A percentile compares a stretch with the other conserved stretches of the same genome.
Evolutionary conservation across 108 stramenopile genomes (phyloP).

Genomic region (Nitzschia sp.): DNA sequence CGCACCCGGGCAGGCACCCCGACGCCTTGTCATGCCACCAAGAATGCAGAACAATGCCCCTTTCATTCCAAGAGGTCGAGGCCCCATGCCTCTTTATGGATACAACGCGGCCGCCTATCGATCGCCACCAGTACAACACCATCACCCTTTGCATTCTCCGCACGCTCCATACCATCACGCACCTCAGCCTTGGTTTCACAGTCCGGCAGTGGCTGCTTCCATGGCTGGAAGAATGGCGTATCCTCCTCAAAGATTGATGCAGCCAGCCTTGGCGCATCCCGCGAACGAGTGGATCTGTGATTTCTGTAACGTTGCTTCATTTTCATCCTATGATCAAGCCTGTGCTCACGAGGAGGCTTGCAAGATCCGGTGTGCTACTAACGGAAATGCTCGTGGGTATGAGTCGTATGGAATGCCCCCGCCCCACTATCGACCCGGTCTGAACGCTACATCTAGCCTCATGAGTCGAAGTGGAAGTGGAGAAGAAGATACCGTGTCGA

Average conservation of each 20-base stretch:
- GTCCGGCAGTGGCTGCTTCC: neutral
- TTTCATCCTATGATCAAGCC: constrained; percentile 58
- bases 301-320: constrained; percentile 57
- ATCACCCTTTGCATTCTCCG: constrained; percentile 11
- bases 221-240: constrained; percentile 20
- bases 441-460: neutral
- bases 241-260: constrained; percentile 29
- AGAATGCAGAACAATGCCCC: neutral
- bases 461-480: constrained; percentile 15
- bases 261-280: constrained; percentile 33
- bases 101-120: neutral
- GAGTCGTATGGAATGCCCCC: neutral
- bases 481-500: constrained; percentile 15
- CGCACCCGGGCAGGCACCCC: neutral
- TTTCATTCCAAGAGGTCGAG: neutral
- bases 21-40: neutral
- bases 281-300: constrained; percentile 64
- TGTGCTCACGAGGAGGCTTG: constrained; percentile 64
- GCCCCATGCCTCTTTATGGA: neutral
- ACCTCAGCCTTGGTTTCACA: constrained; percentile 12
- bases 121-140: constrained; percentile 6
- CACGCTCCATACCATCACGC: constrained; percentile 8
- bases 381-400: neutral
- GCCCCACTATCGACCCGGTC: neutral
- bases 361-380: constrained; percentile 10